These are phyloP conservation scores for Aspergillus sergii DNA, from an alignment of 2,329 filamentous ascomycete genomes.

Conservation along the genomic window DNA sequence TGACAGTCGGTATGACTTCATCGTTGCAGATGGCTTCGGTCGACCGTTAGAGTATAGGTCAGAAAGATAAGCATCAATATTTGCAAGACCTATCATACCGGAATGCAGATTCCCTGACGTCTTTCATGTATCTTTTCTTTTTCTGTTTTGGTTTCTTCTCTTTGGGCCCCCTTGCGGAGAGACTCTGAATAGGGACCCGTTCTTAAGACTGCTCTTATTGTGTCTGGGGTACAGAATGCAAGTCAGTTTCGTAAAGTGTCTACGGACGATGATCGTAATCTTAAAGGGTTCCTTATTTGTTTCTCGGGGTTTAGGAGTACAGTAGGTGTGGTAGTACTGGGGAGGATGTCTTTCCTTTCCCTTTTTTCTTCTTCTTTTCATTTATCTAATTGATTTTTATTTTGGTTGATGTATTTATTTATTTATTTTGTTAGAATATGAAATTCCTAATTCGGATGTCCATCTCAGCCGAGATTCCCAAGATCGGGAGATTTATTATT, in stretches of 20 bases:
- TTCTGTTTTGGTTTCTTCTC: neutral
- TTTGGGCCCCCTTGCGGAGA: neutral
- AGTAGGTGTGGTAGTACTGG: neutral
- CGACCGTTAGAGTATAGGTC: neutral
- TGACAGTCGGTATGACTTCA: neutral
- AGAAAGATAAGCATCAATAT: neutral
- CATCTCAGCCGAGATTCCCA: neutral
- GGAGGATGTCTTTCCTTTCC: neutral
- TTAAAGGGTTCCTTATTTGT: neutral
- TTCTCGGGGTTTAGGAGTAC: neutral
- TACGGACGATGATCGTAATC: neutral
- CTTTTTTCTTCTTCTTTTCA: no score
- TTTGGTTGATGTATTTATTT: neutral
- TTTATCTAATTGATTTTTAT: no score
- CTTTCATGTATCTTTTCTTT: neutral
- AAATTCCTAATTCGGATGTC: neutral
- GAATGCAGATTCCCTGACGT: no score
- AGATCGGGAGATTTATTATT: neutral
- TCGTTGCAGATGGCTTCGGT: neutral
- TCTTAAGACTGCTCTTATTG: neutral
- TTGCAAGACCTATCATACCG: neutral
- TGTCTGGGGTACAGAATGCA: slow-evolving; percentile 4
- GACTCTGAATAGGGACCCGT: neutral
- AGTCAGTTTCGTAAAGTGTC: neutral
- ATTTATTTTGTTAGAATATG: neutral